Percentiles rank a stretch among this genome's conserved stretches.
Evolutionary conservation across 306 rosid genomes (phyloP).

Genomic region (Gillenia trifoliata): DNA sequence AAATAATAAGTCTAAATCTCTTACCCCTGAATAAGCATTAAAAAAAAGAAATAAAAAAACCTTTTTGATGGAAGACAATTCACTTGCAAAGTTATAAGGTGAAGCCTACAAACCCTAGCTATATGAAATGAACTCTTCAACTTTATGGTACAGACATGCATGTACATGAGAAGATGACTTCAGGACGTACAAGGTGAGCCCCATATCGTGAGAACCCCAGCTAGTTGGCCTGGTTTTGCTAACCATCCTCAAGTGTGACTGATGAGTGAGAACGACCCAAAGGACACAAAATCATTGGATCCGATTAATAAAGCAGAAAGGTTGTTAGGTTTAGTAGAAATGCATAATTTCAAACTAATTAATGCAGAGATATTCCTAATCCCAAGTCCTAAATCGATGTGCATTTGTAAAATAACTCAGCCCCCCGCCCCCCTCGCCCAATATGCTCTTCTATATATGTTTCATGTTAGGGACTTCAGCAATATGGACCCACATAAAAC

Average conservation of each 20-base stretch:
- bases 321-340: slow-evolving; percentile 33
- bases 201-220: slow-evolving; percentile 20
- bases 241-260: slow-evolving; percentile 4
- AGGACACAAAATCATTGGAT: slow-evolving; percentile 57
- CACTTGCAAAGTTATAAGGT: not conserved
- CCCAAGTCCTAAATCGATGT: slow-evolving; percentile 27
- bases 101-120: not conserved
- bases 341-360: slow-evolving; percentile 16
- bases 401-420: slow-evolving; percentile 15
- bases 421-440: slow-evolving; percentile 20
- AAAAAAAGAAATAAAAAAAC: not conserved
- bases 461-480: not conserved
- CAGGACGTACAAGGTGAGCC: slow-evolving; percentile 25
- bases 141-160: slow-evolving; percentile 28
- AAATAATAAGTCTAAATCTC: fast-evolving
- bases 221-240: slow-evolving; percentile 10
- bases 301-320: slow-evolving; percentile 46
- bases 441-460: slow-evolving; percentile 18
- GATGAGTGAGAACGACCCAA: slow-evolving; percentile 6
- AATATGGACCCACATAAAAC: slow-evolving; percentile 26
- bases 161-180: slow-evolving; percentile 24
- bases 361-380: slow-evolving; percentile 16
- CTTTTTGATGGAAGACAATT: not conserved
- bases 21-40: not conserved
- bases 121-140: slow-evolving; percentile 19